phyloP scores from a whole-genome alignment of 768 basidiomycete species.

The Rubroboletus pulcherrimus region DNA sequence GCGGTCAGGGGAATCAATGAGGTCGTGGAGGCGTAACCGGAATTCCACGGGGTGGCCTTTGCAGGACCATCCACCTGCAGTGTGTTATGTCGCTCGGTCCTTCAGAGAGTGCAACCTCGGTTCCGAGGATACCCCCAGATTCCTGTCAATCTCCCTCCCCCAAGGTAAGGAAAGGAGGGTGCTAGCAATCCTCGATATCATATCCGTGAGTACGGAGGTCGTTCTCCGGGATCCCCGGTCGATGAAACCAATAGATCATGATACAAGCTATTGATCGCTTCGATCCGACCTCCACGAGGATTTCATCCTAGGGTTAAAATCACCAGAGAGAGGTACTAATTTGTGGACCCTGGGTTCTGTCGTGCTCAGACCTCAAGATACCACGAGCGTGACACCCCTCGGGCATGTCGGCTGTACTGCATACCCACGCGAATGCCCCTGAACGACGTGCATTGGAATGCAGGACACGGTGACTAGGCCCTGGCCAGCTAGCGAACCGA shows the following conservation, averaged over 20 bases:
- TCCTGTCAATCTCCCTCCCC: neutral
- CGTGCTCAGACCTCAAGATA: neutral
- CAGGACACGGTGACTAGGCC: constrained; percentile 1
- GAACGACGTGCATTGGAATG: neutral
- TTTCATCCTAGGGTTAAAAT: constrained; percentile 7
- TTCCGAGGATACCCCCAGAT: neutral
- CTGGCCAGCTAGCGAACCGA: neutral
- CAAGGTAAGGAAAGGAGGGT: neutral
- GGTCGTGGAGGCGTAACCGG: constrained; percentile 13
- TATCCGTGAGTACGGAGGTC: constrained; percentile 10
- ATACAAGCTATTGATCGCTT: constrained; percentile 2
- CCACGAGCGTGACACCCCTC: neutral
- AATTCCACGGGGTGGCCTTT: constrained; percentile 22
- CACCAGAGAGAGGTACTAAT: neutral
- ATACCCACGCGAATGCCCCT: neutral
- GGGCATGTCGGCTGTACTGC: neutral
- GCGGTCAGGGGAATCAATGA: constrained; percentile 3
- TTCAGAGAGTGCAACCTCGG: neutral
- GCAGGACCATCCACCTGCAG: neutral
- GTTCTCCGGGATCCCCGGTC: constrained; percentile 1
- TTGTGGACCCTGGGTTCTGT: constrained; percentile 8
- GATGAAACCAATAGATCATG: constrained; percentile 7
- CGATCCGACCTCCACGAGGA: neutral
- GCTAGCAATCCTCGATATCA: neutral
- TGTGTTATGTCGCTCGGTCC: neutral